phyloP scores from a whole-genome alignment of 2,329 filamentous ascomycete species.

The Epichloe amarillans region DNA sequence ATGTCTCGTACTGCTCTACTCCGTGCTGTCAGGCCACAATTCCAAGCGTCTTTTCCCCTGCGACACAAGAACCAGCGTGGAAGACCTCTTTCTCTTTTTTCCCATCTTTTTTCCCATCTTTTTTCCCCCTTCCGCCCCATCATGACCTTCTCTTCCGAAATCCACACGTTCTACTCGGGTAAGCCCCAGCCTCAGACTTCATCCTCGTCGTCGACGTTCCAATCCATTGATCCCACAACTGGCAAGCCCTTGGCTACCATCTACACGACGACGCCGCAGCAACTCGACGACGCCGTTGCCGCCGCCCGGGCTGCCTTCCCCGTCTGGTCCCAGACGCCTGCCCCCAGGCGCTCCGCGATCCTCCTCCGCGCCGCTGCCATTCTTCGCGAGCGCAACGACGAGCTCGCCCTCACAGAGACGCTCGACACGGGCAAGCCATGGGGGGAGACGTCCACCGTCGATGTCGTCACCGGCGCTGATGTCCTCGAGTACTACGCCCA shows the following conservation, averaged over 20 bases:
- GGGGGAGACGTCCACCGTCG: slow-evolving; percentile 77
- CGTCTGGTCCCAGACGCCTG: slow-evolving; percentile 61
- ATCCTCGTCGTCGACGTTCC: slow-evolving; percentile 49
- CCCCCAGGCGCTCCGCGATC: slow-evolving; percentile 63
- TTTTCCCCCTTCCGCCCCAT: background rate
- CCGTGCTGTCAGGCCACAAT: too few species aligned
- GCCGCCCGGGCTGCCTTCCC: slow-evolving; percentile 61
- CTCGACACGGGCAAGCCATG: slow-evolving; percentile 78
- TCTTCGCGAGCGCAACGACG: slow-evolving; percentile 64
- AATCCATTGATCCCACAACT: slow-evolving; percentile 62
- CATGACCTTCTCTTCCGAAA: slow-evolving; percentile 25
- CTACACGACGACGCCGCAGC: slow-evolving; percentile 50
- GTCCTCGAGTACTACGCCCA: slow-evolving; percentile 80
- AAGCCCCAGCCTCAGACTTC: slow-evolving; percentile 44
- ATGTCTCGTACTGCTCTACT: too few species aligned
- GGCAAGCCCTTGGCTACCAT: slow-evolving; percentile 56
- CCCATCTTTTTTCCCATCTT: too few species aligned
- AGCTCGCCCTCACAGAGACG: slow-evolving; percentile 67
- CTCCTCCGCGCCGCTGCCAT: slow-evolving; percentile 64
- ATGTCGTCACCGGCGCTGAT: slow-evolving; percentile 71
- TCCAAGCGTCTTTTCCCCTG: too few species aligned
- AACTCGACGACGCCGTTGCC: slow-evolving; percentile 59
- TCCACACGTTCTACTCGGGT: slow-evolving; percentile 65
- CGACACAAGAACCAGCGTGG: too few species aligned
- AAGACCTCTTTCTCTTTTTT: too few species aligned